Evolutionary conservation across 129 eudicot species (phyloP).

Genomic region (Artemisia argyi): DNA sequence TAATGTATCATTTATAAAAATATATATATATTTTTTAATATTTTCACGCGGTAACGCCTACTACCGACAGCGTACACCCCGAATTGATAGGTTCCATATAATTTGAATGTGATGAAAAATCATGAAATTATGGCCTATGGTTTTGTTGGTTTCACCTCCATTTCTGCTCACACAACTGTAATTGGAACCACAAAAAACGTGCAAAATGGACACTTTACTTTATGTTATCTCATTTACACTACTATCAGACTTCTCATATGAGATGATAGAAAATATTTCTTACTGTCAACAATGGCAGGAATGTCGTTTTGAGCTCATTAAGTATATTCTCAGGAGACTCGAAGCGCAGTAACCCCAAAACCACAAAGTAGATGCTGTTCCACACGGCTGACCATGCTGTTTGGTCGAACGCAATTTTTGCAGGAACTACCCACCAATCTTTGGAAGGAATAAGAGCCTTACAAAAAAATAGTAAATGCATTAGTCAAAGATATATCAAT

Average conservation of each 20-base stretch:
- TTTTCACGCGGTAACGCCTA: not conserved
- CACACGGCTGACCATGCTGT: conserved; percentile 86
- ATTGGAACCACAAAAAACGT: not conserved
- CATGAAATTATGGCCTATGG: too few species aligned
- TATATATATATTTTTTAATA: too few species aligned
- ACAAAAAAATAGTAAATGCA: not conserved
- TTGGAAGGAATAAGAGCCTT: conserved; percentile 83
- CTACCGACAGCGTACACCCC: not conserved
- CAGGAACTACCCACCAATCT: conserved; percentile 99
- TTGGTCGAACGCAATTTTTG: conserved; percentile 84
- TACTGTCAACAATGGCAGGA: conserved; percentile 89
- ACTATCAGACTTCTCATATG: not conserved
- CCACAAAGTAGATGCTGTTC: conserved; percentile 87
- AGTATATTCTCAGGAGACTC: conserved; percentile 70
- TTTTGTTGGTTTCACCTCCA: not conserved
- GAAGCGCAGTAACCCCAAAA: conserved; percentile 74
- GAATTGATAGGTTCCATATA: not conserved
- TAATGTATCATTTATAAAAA: too few species aligned
- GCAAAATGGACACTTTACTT: not conserved
- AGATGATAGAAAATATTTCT: conserved; percentile 19
- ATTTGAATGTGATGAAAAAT: too few species aligned
- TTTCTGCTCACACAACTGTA: not conserved
- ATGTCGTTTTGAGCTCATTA: conserved; percentile 69
- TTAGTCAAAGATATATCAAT: not conserved
- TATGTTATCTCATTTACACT: not conserved